Base-by-base conservation (phyloP, 805 yeast genomes). In the Suhomyces sp. region DNA sequence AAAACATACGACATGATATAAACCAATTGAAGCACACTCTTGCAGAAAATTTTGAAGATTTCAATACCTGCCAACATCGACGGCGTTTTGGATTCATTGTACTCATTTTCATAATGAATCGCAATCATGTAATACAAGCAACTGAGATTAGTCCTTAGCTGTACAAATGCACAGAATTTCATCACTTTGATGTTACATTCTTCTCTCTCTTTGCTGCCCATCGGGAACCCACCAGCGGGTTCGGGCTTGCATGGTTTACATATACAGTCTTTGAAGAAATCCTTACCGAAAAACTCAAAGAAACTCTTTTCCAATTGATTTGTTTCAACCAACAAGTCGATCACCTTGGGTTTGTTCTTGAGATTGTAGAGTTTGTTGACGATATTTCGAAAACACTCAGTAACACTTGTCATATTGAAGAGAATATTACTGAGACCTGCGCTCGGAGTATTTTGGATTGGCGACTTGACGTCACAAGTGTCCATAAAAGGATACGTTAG, bases 1-100 rank as follows among this genome's bases (percentile, higher is more conserved):
- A 74, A 64, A 3, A 70, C 78, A 58, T 70, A 74, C 5, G 76
- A 67, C 72, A 74, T 74, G 46, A 75, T 72, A 58, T 71, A 75
- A 13, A 73, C 72, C 53, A 74, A 63, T 55, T 74, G 79, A 5
- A 74, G 69, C 49, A 73, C 78, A 53, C 73, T 67, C 41, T 72
- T 70, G 45, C 71, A 66, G 55, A 72, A 73, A 31, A 74, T 72
- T 54, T 74, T 74, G 58, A 73, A 75, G 6, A 75, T 60, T 54
- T 74, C 79, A 8, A 72, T 68, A 1, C 77, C 79, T 0, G 78
- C 73, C 46, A 59, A 63, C 63, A 72, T 69, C 5, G 74, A 66
- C 4, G 70, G 66, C 0, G 61, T 57, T 29, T 65, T 58, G 12
- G 66, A 61, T 35, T 64, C 59, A 42, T 64, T 65, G 36, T 66